Conservation (phyloP, 306 rosid species). For the Abrus precatorius region DNA sequence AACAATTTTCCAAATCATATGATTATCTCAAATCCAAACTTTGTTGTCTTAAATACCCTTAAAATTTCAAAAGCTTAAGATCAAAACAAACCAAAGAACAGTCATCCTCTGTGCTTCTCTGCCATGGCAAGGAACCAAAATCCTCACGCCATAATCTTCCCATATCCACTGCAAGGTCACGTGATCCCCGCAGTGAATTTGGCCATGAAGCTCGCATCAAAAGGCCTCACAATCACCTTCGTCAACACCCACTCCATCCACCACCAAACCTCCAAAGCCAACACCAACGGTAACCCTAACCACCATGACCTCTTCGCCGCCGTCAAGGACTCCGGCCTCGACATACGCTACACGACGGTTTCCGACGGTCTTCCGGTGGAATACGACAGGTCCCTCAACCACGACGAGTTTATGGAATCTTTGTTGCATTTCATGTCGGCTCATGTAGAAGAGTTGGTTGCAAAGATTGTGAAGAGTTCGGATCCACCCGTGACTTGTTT, state of each 20-base stretch:
- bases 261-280: constrained; percentile 55
- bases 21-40: too few relatives aligned
- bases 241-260: constrained; percentile 69
- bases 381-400: constrained; percentile 67
- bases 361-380: constrained; percentile 68
- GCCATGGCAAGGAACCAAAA: constrained; percentile 39
- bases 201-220: constrained; percentile 66
- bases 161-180: constrained; percentile 80
- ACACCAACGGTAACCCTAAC: neutral
- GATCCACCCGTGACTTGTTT: constrained; percentile 50
- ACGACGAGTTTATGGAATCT: constrained; percentile 62
- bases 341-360: constrained; percentile 62
- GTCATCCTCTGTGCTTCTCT: too few relatives aligned
- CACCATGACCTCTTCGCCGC: constrained; percentile 49
- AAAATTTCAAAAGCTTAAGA: too few relatives aligned
- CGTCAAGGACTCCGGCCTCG: constrained; percentile 49
- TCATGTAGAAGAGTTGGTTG: constrained; percentile 56
- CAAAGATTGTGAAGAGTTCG: constrained; percentile 40
- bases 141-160: constrained; percentile 66
- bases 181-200: constrained; percentile 65
- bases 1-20: too few relatives aligned
- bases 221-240: constrained; percentile 67
- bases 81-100: neutral
- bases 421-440: constrained; percentile 56
- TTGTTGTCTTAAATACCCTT: too few relatives aligned